A percentile compares a stretch with the other conserved stretches of the same genome.
These are phyloP conservation scores for Lasiosphaeria hispida DNA, from an alignment of 495 filamentous ascomycete species.

Conservation along the genomic window DNA sequence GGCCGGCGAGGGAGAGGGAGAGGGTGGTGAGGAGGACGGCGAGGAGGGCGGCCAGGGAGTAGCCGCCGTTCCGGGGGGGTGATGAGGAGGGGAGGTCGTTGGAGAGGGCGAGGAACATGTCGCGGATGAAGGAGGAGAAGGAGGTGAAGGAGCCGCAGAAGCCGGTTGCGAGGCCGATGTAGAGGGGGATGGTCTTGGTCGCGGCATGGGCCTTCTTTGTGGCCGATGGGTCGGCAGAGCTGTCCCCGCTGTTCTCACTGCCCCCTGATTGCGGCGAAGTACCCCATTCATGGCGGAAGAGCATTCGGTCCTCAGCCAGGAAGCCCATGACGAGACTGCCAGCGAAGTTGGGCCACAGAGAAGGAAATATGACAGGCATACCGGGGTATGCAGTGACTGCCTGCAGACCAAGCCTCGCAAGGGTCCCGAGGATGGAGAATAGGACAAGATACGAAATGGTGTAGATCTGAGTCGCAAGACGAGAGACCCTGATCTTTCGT, in stretches of 20 bases:
- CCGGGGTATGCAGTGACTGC: conserved; percentile 79
- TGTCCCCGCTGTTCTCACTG: too few species aligned
- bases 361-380: conserved; percentile 67
- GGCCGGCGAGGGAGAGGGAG: conserved; percentile 62
- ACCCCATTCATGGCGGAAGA: conserved; percentile 71
- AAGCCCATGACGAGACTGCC: conserved; percentile 86
- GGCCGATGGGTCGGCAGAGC: conserved; percentile 32
- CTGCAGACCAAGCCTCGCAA: conserved; percentile 79
- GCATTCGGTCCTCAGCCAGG: conserved; percentile 70
- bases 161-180: conserved; percentile 87
- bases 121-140: conserved; percentile 87
- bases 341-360: conserved; percentile 89
- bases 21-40: conserved; percentile 68
- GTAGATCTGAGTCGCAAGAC: conserved; percentile 68
- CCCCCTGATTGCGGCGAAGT: conserved; percentile 1
- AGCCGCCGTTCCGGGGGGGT: conserved; percentile 64
- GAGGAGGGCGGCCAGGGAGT: conserved; percentile 76
- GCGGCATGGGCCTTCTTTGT: conserved; percentile 52
- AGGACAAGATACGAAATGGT: conserved; percentile 78
- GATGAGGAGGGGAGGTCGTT: conserved; percentile 54
- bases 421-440: conserved; percentile 84
- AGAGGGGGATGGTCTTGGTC: conserved; percentile 78
- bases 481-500: conserved; percentile 37
- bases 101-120: conserved; percentile 77
- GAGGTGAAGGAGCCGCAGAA: conserved; percentile 93